Percentiles rank a stretch among this genome's conserved stretches.
These are phyloP conservation scores for Echria macrotheca DNA, from an alignment of 495 filamentous ascomycete species.

Conservation along the genomic window DNA sequence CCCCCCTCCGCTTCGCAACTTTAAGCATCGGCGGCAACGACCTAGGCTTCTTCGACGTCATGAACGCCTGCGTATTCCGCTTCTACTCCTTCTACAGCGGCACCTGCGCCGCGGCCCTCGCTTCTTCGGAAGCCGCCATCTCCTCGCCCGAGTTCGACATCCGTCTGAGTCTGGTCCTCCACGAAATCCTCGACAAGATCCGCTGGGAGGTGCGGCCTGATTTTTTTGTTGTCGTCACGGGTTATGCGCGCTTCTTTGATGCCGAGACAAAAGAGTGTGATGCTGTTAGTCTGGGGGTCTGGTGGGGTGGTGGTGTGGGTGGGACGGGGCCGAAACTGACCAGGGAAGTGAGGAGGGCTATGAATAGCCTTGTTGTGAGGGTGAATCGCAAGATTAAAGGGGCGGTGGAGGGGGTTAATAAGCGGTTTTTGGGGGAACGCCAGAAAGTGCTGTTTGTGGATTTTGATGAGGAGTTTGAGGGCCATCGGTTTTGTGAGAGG, in stretches of 20 bases:
- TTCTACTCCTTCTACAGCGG: slow-evolving; percentile 41
- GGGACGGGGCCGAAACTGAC: slow-evolving; percentile 30
- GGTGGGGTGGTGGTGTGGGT: slow-evolving; percentile 29
- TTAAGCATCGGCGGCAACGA: slow-evolving; percentile 46
- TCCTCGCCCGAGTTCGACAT: slow-evolving; percentile 28
- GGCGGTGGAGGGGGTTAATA: slow-evolving; percentile 26
- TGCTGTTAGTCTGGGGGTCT: slow-evolving; percentile 33
- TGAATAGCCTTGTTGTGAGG: slow-evolving; percentile 36
- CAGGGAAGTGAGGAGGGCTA: slow-evolving; percentile 24
- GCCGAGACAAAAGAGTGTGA: slow-evolving; percentile 40
- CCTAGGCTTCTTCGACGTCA: slow-evolving; percentile 44
- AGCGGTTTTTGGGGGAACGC: slow-evolving; percentile 18
- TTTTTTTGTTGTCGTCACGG: slow-evolving; percentile 39
- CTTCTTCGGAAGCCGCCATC: slow-evolving; percentile 21
- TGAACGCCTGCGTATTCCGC: slow-evolving; percentile 44
- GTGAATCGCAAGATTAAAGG: slow-evolving; percentile 32
- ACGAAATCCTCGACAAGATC: slow-evolving; percentile 35
- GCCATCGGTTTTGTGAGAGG: slow-evolving; percentile 46
- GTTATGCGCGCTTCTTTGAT: slow-evolving; percentile 47
- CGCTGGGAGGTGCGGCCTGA: slow-evolving; percentile 32
- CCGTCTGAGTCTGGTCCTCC: slow-evolving; percentile 29
- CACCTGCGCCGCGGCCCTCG: slow-evolving; percentile 35
- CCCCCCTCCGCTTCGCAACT: slow-evolving; percentile 32
- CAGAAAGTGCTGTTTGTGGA: slow-evolving; percentile 39
- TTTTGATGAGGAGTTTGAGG: slow-evolving; percentile 35